Evolutionary conservation across 176 grass and related monocot genomes (phyloP).

Genomic region (Aegilops bicornis): DNA sequence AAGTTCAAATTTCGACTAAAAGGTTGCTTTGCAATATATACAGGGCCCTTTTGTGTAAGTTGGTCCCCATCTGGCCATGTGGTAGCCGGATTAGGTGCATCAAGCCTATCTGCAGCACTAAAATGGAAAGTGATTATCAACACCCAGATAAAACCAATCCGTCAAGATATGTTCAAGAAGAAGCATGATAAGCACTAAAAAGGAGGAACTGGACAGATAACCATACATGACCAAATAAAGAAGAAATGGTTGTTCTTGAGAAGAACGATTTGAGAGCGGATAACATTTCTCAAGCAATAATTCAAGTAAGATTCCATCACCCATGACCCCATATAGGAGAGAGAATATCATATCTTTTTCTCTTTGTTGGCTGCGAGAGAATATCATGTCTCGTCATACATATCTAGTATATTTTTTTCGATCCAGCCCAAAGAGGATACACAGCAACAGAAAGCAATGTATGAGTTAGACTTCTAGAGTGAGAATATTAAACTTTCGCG

Average conservation of each 20-base stretch:
- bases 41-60: not conserved
- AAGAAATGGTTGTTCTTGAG: not conserved
- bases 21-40: not conserved
- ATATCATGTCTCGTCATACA: not conserved
- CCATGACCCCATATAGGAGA: not conserved
- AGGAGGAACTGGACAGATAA: not conserved
- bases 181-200: not conserved
- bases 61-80: not conserved
- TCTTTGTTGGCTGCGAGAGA: not conserved
- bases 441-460: not conserved
- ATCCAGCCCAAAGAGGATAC: not conserved
- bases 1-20: not conserved
- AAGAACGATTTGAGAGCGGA: slow-evolving; percentile 9
- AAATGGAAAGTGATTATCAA: slow-evolving; percentile 2
- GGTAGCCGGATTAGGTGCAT: not conserved
- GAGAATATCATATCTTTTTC: not conserved
- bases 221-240: slow-evolving; percentile 10
- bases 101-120: not conserved
- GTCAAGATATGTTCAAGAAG: not conserved
- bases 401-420: not conserved
- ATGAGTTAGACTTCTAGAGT: slow-evolving; percentile 15
- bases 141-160: not conserved
- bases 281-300: slow-evolving; percentile 40
- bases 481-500: not conserved
- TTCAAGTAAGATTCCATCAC: not conserved